Percentiles rank a stretch among this genome's conserved stretches.
Conservation (phyloP, 495 filamentous ascomycete genomes). For the Xylaria longipes region DNA sequence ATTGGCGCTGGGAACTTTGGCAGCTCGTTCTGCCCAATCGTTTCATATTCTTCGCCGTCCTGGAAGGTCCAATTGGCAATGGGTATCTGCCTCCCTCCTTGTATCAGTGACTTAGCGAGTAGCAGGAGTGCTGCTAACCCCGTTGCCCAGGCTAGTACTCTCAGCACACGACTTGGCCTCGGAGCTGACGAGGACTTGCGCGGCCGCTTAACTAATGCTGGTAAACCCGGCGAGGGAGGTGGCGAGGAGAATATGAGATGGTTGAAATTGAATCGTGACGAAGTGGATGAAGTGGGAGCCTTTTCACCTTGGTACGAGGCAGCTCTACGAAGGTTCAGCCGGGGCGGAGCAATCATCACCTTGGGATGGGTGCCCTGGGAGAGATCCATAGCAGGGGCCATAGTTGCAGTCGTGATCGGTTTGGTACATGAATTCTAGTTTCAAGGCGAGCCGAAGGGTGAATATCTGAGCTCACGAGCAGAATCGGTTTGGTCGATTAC, state of each 20-base stretch:
- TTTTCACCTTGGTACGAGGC: slow-evolving; percentile 56
- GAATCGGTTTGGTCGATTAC: slow-evolving; percentile 17
- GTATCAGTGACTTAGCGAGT: slow-evolving; percentile 34
- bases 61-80: slow-evolving; percentile 42
- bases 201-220: slow-evolving; percentile 66
- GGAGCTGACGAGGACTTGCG: slow-evolving; percentile 54
- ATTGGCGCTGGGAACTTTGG: slow-evolving; percentile 66
- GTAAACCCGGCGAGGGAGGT: slow-evolving; percentile 68
- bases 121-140: slow-evolving; percentile 34
- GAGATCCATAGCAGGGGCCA: slow-evolving; percentile 58
- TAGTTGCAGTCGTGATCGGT: slow-evolving; percentile 27
- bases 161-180: slow-evolving; percentile 56
- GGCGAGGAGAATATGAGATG: slow-evolving; percentile 63
- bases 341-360: slow-evolving; percentile 56
- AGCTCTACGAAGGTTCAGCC: slow-evolving; percentile 57
- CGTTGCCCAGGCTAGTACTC: slow-evolving; percentile 50
- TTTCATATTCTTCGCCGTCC: slow-evolving; percentile 51
- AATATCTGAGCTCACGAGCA: not conserved
- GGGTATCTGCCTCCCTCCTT: slow-evolving; percentile 36
- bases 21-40: slow-evolving; percentile 56
- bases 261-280: slow-evolving; percentile 65
- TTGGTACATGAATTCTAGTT: slow-evolving; percentile 20
- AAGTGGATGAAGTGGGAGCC: slow-evolving; percentile 58
- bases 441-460: slow-evolving; percentile 31
- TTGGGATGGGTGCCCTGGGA: slow-evolving; percentile 54